Evolutionary conservation across 371 early-diverging fungal species (phyloP).

Genomic region (Haplosporangium sp.): DNA sequence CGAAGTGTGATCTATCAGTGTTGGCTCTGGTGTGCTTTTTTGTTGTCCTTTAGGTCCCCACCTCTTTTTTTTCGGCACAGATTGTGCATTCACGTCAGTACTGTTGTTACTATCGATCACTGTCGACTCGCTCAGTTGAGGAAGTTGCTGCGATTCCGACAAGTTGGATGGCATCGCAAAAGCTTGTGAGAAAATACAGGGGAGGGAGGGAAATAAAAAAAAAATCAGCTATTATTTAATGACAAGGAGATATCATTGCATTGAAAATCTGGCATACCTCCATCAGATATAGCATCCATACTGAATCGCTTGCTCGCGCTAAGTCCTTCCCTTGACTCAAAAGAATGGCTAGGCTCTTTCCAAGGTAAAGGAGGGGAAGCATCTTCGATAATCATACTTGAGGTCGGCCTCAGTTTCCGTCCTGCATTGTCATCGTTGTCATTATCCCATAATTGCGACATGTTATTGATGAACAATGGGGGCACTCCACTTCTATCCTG

Average conservation of each 20-base stretch:
- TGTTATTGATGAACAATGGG: constrained; percentile 15
- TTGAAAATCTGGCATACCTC: constrained; percentile 18
- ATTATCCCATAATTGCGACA: constrained; percentile 25
- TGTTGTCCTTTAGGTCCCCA: constrained; percentile 37
- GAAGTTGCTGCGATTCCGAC: constrained; percentile 16
- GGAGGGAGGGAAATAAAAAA: too few species aligned
- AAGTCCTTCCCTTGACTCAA: constrained; percentile 8
- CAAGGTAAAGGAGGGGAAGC: constrained; percentile 40
- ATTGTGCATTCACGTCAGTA: not conserved
- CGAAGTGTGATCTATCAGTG: not conserved
- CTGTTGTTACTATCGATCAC: not conserved
- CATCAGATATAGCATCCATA: constrained; percentile 42
- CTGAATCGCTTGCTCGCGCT: constrained; percentile 36
- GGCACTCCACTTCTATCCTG: not conserved
- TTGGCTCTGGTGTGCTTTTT: constrained; percentile 5
- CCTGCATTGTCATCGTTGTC: not conserved
- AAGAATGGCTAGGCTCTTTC: constrained; percentile 21
- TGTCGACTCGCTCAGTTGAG: not conserved
- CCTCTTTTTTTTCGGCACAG: constrained; percentile 27
- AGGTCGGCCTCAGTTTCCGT: constrained; percentile 4
- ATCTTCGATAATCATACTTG: constrained; percentile 37
- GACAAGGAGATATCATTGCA: too few species aligned
- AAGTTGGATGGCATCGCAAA: constrained; percentile 35
- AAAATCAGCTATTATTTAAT: not conserved
- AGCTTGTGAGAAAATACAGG: constrained; percentile 5